Conservation (phyloP, 345 rosid species). For the Citrus hindsii region DNA sequence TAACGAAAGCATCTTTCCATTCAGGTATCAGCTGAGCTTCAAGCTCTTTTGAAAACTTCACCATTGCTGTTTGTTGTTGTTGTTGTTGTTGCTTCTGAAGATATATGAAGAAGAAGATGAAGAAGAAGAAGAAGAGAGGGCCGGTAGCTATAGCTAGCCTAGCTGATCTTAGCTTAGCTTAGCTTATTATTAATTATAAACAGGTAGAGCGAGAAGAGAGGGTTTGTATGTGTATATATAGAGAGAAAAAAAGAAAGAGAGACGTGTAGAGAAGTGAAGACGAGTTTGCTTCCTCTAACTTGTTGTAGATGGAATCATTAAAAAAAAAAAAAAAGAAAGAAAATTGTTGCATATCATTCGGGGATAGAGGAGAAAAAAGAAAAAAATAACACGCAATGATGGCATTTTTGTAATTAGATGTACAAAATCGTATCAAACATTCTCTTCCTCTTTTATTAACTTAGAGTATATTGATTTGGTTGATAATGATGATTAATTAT, state of each 20-base stretch:
- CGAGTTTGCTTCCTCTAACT: not conserved
- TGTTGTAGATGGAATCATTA: too few relatives aligned
- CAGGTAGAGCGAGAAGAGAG: slow-evolving; percentile 32
- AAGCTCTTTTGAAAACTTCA: slow-evolving; percentile 95
- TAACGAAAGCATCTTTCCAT: slow-evolving; percentile 95
- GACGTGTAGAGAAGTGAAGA: slow-evolving; percentile 8
- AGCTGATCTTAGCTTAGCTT: too few relatives aligned
- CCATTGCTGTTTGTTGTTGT: slow-evolving; percentile 52
- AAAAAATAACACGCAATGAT: not conserved
- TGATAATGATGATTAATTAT: too few relatives aligned
- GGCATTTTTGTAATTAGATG: not conserved
- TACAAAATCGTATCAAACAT: too few relatives aligned
- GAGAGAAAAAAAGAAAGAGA: slow-evolving; percentile 8
- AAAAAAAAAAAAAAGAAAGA: too few relatives aligned
- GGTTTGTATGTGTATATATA: slow-evolving; percentile 32
- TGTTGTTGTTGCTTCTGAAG: not conserved
- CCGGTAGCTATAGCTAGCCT: too few relatives aligned
- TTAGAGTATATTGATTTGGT: too few relatives aligned
- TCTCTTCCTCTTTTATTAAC: too few relatives aligned
- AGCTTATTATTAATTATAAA: slow-evolving; percentile 9
- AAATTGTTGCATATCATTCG: not conserved
- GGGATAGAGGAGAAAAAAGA: too few relatives aligned
- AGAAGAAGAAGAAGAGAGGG: not conserved
- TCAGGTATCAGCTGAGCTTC: slow-evolving; percentile 98
- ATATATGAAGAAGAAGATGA: not conserved